Conservation (phyloP, 768 basidiomycete genomes). For the Leucocoprinus birnbaumii region DNA sequence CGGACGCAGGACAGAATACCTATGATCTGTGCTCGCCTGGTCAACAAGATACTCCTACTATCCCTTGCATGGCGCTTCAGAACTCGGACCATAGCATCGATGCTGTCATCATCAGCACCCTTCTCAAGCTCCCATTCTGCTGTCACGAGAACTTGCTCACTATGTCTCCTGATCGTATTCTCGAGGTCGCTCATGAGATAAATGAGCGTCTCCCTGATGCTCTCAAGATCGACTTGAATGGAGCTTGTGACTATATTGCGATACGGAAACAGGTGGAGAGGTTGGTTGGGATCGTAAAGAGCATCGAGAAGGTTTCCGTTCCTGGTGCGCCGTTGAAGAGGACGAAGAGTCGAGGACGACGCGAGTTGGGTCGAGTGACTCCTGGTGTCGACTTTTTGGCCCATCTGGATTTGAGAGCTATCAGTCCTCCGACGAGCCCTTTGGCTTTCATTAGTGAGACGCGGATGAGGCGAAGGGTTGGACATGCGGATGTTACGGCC, state of each 20-base stretch:
- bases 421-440: constrained; percentile 34
- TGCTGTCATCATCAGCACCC: constrained; percentile 61
- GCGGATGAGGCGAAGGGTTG: constrained; percentile 16
- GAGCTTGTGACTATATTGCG: constrained; percentile 26
- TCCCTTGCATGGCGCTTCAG: constrained; percentile 51
- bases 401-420: constrained; percentile 14
- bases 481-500: constrained; percentile 13
- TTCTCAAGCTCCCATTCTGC: constrained; percentile 60
- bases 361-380: constrained; percentile 6
- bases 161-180: constrained; percentile 55
- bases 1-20: not conserved
- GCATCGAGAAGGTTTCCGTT: constrained; percentile 16
- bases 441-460: constrained; percentile 23
- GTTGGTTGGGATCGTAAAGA: constrained; percentile 51
- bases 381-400: constrained; percentile 7
- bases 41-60: not conserved
- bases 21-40: not conserved
- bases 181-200: constrained; percentile 48
- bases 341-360: constrained; percentile 21
- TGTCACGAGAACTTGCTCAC: constrained; percentile 71
- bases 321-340: constrained; percentile 35
- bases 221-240: constrained; percentile 43
- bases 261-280: constrained; percentile 58
- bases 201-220: constrained; percentile 55
- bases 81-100: constrained; percentile 51